These are phyloP conservation scores for Kodamaea suecica DNA, from an alignment of 1,139 yeast species.

Conservation along the genomic window DNA sequence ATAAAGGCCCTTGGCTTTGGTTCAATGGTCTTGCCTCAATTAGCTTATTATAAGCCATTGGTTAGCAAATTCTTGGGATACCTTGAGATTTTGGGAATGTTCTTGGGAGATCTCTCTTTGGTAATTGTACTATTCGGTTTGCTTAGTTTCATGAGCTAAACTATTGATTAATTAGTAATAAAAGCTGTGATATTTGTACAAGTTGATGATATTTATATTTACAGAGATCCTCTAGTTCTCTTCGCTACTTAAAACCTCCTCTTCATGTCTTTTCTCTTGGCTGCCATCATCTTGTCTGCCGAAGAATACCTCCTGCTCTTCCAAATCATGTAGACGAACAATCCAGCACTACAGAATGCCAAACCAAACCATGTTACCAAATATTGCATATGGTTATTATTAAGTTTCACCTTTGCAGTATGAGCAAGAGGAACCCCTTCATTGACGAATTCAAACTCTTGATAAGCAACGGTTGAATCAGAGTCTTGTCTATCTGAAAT, in stretches of 20 bases:
- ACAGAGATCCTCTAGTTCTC: background rate
- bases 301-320: constrained; percentile 31
- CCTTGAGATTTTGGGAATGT: constrained; percentile 37
- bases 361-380: constrained; percentile 94
- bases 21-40: constrained; percentile 36
- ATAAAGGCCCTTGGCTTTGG: constrained; percentile 33
- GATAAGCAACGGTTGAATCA: constrained; percentile 39
- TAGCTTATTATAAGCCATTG: constrained; percentile 29
- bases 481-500: constrained; percentile 18
- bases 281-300: constrained; percentile 42
- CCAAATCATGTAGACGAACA: constrained; percentile 43
- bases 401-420: constrained; percentile 70
- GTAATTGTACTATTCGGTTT: constrained; percentile 42
- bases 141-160: constrained; percentile 19
- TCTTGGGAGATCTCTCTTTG: constrained; percentile 38
- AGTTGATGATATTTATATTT: background rate
- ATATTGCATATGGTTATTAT: constrained; percentile 90
- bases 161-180: too few relatives aligned
- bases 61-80: constrained; percentile 32
- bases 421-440: constrained; percentile 93
- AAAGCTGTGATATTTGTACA: background rate
- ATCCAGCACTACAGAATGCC: constrained; percentile 63
- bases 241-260: constrained; percentile 10
- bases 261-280: constrained; percentile 40
- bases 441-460: constrained; percentile 51